A percentile compares a stretch with the other conserved stretches of the same genome.
Evolutionary conservation across 1,139 yeast genomes (phyloP).

Genomic region (Candida buenavistaensis): DNA sequence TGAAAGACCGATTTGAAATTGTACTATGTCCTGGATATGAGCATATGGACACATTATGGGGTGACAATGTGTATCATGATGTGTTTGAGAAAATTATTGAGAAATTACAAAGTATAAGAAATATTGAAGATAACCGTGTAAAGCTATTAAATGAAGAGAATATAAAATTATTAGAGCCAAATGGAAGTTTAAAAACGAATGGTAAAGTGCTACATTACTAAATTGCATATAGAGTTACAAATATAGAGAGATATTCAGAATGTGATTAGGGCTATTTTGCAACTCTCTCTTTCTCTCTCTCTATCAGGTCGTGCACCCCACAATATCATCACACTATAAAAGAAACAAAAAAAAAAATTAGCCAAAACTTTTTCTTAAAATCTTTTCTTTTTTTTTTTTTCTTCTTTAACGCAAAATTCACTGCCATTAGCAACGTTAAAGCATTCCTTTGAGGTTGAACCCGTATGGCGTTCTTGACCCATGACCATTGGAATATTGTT

Average conservation of each 20-base stretch:
- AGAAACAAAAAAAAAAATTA: neutral
- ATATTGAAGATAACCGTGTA: neutral
- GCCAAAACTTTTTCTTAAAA: conserved; percentile 1
- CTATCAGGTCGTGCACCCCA: neutral
- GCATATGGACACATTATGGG: conserved; percentile 41
- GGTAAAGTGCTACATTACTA: no score
- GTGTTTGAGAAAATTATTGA: conserved; percentile 23
- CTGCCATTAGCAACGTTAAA: conserved; percentile 66
- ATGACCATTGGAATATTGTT: conserved; percentile 68
- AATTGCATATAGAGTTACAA: neutral
- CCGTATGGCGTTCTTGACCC: conserved; percentile 72
- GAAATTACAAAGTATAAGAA: conserved; percentile 8
- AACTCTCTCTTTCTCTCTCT: neutral
- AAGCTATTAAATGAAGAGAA: neutral
- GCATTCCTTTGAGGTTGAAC: conserved; percentile 79
- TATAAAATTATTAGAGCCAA: no score
- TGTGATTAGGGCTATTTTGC: no score
- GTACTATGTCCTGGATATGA: conserved; percentile 29
- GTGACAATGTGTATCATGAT: conserved; percentile 27
- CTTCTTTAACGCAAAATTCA: conserved; percentile 60
- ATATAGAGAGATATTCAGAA: no score
- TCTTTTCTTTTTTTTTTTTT: conserved; percentile 13
- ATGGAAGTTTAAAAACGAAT: no score
- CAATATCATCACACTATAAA: neutral
- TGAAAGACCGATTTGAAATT: conserved; percentile 24